Base-by-base conservation (phyloP, 768 basidiomycete genomes). In the Mrakia blollopis region DNA sequence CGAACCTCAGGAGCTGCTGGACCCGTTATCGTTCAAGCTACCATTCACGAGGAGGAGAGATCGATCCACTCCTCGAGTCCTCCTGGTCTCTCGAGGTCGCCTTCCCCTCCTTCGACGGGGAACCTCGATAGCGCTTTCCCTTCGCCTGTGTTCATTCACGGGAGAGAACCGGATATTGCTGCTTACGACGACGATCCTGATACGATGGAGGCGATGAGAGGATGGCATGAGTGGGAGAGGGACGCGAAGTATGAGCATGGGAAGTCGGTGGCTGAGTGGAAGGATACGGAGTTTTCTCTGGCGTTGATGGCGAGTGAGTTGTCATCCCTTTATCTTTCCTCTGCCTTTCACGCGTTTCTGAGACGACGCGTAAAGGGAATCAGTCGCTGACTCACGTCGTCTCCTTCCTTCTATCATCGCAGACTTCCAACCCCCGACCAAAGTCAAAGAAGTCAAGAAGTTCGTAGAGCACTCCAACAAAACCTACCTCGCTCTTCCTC, bases 1-100 rank as follows among this genome's bases (percentile, higher is more conserved):
- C 61, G 73, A 13, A n/a, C 63, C 1, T 74, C 73, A 18, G 73
- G 73, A 11, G 61, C 73, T 3, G 47, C 61, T 1, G 63, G 47
- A 30, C 47, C 44, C 16, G 73, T 74, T 30, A 18, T 50, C 23
- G 73, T 74, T 39, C 73, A 63, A 28, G 47, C 16, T 7, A 74
- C 73, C 16, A 74, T 74, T 62, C 73, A 74, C 14, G 73, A 74
- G 32, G 73, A 74, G 32, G 73, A 74, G 47, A n/a, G 25, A 2
- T 74, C 73, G 18, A 7, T 30, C 62, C 10, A 30, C n/a, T 44
- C 39, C n/a, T 30, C 25, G 57, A 28, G 54, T 32, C 54, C 72
- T 23, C 72, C 72, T 11, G 52, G 52, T 35, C 73, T 74, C 7
- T 50, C 73, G 62, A 28, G 73, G 3, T 74, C 72, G 54, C 30